A percentile compares a stretch with the other conserved stretches of the same genome.
Conservation (phyloP, 352 stramenopile genomes). For the Blastocystis sp. region DNA sequence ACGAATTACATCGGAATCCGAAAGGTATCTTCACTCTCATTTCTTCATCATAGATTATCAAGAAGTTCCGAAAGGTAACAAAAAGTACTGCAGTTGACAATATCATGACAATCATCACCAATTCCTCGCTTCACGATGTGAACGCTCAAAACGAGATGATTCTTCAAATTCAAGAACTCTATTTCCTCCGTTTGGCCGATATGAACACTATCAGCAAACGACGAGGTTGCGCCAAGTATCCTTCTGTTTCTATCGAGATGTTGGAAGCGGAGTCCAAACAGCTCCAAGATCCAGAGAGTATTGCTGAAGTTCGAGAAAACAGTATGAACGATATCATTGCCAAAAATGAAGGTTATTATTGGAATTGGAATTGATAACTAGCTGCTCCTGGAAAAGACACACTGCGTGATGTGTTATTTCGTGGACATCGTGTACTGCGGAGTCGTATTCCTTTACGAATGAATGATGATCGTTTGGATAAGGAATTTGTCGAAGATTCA, state of each 20-base stretch:
- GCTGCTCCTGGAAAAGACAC: slow-evolving; percentile 26
- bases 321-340: slow-evolving; percentile 36
- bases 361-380: background rate
- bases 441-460: slow-evolving; percentile 43
- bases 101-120: slow-evolving; percentile 55
- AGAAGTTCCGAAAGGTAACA: slow-evolving; percentile 60
- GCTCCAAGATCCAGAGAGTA: background rate
- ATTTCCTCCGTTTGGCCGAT: background rate
- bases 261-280: background rate
- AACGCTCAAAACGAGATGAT: slow-evolving; percentile 50
- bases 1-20: slow-evolving; percentile 56
- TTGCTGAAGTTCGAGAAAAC: background rate
- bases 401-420: slow-evolving; percentile 50
- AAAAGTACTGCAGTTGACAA: slow-evolving; percentile 47
- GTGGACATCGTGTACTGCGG: slow-evolving; percentile 38
- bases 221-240: background rate
- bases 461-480: background rate
- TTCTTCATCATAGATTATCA: slow-evolving; percentile 41
- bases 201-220: background rate
- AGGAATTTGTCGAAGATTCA: background rate
- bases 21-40: background rate
- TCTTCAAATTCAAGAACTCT: slow-evolving; percentile 33
- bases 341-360: background rate
- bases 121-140: slow-evolving; percentile 24
- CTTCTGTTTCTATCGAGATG: background rate